These are phyloP conservation scores for Clonostachys sp. DNA, from an alignment of 2,329 filamentous ascomycete genomes.

Conservation along the genomic window DNA sequence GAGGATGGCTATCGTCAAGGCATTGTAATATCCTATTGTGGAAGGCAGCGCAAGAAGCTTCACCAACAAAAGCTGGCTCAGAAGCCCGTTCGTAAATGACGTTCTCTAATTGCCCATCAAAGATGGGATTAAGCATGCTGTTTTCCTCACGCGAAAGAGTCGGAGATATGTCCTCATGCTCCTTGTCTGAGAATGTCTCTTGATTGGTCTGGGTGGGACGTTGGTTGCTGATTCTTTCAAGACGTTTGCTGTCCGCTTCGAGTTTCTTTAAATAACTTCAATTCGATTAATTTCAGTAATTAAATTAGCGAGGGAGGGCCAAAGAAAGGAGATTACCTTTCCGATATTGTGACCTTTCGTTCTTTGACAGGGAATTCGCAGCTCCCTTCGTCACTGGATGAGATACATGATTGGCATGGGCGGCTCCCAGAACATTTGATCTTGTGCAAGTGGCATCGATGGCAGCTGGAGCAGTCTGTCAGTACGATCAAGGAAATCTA, in stretches of 20 bases:
- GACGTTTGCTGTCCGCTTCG: constrained; percentile 8
- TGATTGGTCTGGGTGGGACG: constrained; percentile 2
- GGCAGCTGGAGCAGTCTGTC: constrained; percentile 17
- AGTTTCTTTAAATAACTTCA: constrained; percentile 9
- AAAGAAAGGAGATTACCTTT: constrained; percentile 2
- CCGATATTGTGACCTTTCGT: constrained; percentile 28
- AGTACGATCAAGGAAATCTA: background rate
- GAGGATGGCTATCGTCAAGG: constrained; percentile 14
- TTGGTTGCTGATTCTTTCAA: constrained; percentile 3
- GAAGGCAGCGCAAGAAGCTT: constrained; percentile 20
- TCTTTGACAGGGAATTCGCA: constrained; percentile 33
- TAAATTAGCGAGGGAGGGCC: no score
- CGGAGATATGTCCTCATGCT: constrained; percentile 2
- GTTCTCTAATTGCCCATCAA: constrained; percentile 12
- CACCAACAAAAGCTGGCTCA: constrained; percentile 19
- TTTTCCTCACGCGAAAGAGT: constrained; percentile 15
- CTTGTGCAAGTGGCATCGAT: constrained; percentile 37
- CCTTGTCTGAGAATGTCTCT: no score
- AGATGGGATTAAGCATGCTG: constrained; percentile 17
- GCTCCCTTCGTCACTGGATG: constrained; percentile 25
- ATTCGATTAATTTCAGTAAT: no score
- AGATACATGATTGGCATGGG: constrained; percentile 32
- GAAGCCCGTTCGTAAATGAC: constrained; percentile 5
- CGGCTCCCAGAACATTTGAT: constrained; percentile 38
- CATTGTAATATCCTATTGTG: constrained; percentile 18